phyloP scores from a whole-genome alignment of 1,284 basidiomycete genomes.

The Tilletia setariae region DNA sequence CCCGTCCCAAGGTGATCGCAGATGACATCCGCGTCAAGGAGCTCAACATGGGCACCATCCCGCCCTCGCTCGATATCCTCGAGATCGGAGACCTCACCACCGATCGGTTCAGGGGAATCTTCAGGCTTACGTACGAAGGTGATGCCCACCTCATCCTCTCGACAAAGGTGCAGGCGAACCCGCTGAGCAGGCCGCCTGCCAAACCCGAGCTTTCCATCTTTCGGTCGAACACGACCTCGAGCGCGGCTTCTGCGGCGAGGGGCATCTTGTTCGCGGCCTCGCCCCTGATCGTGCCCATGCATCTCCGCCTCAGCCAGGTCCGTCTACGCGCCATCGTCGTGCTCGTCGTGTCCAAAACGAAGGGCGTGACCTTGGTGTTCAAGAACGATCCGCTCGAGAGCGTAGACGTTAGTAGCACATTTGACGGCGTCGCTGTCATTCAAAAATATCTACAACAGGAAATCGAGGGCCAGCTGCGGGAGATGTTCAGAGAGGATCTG shows the following conservation, averaged over 20 bases:
- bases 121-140: constrained; percentile 88
- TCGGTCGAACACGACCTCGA: constrained; percentile 24
- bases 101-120: constrained; percentile 96
- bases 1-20: constrained; percentile 92
- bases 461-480: constrained; percentile 92
- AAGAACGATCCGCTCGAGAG: constrained; percentile 98
- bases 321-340: constrained; percentile 93
- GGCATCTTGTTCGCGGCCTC: constrained; percentile 52
- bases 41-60: constrained; percentile 87
- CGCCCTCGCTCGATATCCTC: constrained; percentile 92
- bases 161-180: constrained; percentile 95
- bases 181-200: constrained; percentile 63
- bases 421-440: constrained; percentile 96
- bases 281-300: constrained; percentile 76
- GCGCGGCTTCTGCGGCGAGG: constrained; percentile 30
- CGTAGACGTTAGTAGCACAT: constrained; percentile 94
- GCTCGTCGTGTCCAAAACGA: constrained; percentile 87
- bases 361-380: constrained; percentile 98
- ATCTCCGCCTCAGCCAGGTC: constrained; percentile 90
- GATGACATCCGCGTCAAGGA: constrained; percentile 96
- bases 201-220: constrained; percentile 33
- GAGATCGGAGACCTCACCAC: constrained; percentile 95
- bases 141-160: constrained; percentile 93
- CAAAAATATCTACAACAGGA: constrained; percentile 67
- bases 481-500: constrained; percentile 96